These are phyloP conservation scores for Lactifluus volemus DNA, from an alignment of 768 basidiomycete genomes.

Conservation along the genomic window DNA sequence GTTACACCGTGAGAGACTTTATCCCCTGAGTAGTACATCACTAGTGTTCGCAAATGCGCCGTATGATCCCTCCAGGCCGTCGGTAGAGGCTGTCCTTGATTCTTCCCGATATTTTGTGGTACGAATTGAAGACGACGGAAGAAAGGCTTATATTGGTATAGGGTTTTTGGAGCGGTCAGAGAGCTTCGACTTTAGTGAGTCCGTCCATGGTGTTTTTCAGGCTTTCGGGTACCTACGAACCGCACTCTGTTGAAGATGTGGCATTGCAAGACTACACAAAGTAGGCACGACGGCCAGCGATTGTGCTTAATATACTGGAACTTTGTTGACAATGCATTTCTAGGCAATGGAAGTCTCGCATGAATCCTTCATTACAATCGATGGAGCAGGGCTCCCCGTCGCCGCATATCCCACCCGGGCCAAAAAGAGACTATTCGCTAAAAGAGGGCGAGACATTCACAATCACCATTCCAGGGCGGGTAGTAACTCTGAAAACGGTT, in stretches of 20 bases:
- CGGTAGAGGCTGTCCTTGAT: conserved; percentile 92
- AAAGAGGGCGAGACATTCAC: conserved; percentile 95
- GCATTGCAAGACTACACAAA: conserved; percentile 83
- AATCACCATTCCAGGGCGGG: conserved; percentile 82
- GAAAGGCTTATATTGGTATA: conserved; percentile 89
- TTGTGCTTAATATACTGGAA: neutral
- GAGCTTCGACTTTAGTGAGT: conserved; percentile 87
- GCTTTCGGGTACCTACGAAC: conserved; percentile 2
- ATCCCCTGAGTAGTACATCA: neutral
- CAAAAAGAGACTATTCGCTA: conserved; percentile 88
- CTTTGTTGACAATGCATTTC: neutral
- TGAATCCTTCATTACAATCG: conserved; percentile 35
- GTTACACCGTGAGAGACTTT: conserved; percentile 2
- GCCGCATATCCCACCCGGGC: conserved; percentile 65
- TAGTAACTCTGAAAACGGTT: conserved; percentile 30
- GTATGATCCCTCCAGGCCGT: conserved; percentile 70
- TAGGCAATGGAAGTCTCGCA: conserved; percentile 15
- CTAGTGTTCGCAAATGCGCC: conserved; percentile 81
- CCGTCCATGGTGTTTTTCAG: neutral
- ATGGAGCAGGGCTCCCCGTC: conserved; percentile 38
- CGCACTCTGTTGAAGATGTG: conserved; percentile 45
- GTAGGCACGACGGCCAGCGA: conserved; percentile 28
- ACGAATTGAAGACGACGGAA: conserved; percentile 79
- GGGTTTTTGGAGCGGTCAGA: conserved; percentile 85
- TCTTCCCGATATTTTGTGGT: conserved; percentile 94